These are phyloP conservation scores for Cercospora nicotianae DNA, from an alignment of 2,329 filamentous ascomycete species.

Conservation along the genomic window DNA sequence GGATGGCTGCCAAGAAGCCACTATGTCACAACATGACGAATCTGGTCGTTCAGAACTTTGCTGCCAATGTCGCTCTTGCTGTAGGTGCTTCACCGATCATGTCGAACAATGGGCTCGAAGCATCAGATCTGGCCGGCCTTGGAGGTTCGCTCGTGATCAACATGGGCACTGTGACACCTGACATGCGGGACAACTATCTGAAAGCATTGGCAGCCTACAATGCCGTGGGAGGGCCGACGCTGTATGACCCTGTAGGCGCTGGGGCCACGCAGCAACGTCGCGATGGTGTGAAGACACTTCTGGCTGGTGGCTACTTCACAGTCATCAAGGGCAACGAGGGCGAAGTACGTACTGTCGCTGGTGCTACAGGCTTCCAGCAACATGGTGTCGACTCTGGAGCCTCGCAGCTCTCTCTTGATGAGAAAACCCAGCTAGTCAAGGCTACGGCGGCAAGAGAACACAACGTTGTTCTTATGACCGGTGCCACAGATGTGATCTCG, in stretches of 20 bases:
- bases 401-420: slow-evolving; percentile 53
- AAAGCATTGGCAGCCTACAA: slow-evolving; percentile 82
- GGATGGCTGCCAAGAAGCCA: slow-evolving; percentile 64
- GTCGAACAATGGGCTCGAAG: slow-evolving; percentile 83
- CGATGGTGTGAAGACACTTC: slow-evolving; percentile 67
- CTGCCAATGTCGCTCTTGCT: slow-evolving; percentile 83
- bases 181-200: slow-evolving; percentile 69
- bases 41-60: slow-evolving; percentile 90
- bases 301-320: slow-evolving; percentile 74
- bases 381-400: slow-evolving; percentile 79
- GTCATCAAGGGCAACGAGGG: slow-evolving; percentile 93
- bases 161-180: slow-evolving; percentile 86
- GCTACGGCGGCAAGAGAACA: slow-evolving; percentile 67
- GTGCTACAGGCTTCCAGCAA: slow-evolving; percentile 59
- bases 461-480: slow-evolving; percentile 80
- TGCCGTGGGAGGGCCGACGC: slow-evolving; percentile 67
- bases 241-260: slow-evolving; percentile 88
- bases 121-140: slow-evolving; percentile 72
- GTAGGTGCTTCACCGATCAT: slow-evolving; percentile 91
- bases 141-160: slow-evolving; percentile 84
- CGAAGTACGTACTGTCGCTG: slow-evolving; percentile 75
- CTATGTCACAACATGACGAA: slow-evolving; percentile 95
- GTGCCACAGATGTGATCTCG: slow-evolving; percentile 71
- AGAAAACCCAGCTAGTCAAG: slow-evolving; percentile 63
- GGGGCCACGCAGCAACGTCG: slow-evolving; percentile 77